Percentiles rank a stretch among this genome's conserved stretches.
phyloP scores from a whole-genome alignment of 2,329 filamentous ascomycete genomes.

The Aspergillus intermedius region DNA sequence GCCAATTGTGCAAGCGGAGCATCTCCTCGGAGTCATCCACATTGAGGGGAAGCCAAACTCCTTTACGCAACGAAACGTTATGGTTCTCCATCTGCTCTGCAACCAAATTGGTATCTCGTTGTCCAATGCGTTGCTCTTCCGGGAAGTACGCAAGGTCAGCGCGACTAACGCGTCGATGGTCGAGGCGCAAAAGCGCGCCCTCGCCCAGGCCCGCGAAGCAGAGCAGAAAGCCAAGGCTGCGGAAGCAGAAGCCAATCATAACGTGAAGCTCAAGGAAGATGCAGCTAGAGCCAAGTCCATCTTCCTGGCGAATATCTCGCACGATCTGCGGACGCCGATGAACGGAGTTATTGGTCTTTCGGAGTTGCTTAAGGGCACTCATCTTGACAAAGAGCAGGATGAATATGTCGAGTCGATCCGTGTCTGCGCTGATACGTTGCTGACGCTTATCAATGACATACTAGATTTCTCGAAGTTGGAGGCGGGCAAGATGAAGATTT shows the following conservation, averaged over 20 bases:
- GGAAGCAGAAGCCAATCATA: constrained; percentile 58
- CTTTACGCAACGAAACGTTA: constrained; percentile 55
- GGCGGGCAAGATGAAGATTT: constrained; percentile 80
- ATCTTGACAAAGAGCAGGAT: constrained; percentile 52
- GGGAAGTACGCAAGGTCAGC: constrained; percentile 54
- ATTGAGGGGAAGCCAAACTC: constrained; percentile 58
- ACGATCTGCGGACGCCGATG: constrained; percentile 84
- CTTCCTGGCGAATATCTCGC: constrained; percentile 90
- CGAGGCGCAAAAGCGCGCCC: constrained; percentile 57
- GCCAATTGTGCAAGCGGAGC: constrained; percentile 55
- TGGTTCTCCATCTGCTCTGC: constrained; percentile 51
- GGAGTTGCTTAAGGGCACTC: constrained; percentile 54
- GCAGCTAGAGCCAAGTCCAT: constrained; percentile 73
- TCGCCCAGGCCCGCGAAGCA: constrained; percentile 55
- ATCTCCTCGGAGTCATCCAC: constrained; percentile 55
- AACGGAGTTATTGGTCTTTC: constrained; percentile 85
- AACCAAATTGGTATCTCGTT: constrained; percentile 60
- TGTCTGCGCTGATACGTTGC: constrained; percentile 64
- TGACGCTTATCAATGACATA: constrained; percentile 88
- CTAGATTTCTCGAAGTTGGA: constrained; percentile 83
- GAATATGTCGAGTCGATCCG: constrained; percentile 59
- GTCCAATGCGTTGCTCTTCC: constrained; percentile 59
- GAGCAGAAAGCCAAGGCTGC: constrained; percentile 60
- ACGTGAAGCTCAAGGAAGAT: constrained; percentile 61
- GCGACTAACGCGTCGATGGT: constrained; percentile 61